Percentiles rank a stretch among this genome's conserved stretches.
Evolutionary conservation across 495 filamentous ascomycete species (phyloP).

Genomic region (Annulohypoxylon stygium): DNA sequence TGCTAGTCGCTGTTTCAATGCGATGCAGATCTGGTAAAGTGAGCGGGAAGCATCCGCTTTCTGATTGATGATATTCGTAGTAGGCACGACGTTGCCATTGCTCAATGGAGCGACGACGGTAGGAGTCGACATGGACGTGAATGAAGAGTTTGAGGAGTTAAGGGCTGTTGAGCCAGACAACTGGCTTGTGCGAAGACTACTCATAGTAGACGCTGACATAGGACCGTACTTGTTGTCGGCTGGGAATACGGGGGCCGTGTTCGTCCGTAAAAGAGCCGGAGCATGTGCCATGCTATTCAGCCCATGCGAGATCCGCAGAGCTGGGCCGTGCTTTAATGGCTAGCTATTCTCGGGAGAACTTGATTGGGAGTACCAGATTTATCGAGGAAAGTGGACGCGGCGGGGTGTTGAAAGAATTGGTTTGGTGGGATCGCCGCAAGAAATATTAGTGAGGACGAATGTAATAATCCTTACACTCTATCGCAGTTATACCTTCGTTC

Average conservation of each 20-base stretch:
- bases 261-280: constrained; percentile 63
- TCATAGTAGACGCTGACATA: constrained; percentile 58
- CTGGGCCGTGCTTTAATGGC: constrained; percentile 23
- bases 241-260: constrained; percentile 63
- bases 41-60: constrained; percentile 88
- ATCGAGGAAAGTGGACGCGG: constrained; percentile 18
- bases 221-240: constrained; percentile 55
- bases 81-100: constrained; percentile 74
- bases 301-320: constrained; percentile 50
- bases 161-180: constrained; percentile 66
- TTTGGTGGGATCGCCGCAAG: constrained; percentile 36
- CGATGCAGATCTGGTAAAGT: constrained; percentile 93
- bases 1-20: constrained; percentile 80
- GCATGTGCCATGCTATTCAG: constrained; percentile 64
- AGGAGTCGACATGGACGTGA: constrained; percentile 62
- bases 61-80: constrained; percentile 94
- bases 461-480: constrained; percentile 25
- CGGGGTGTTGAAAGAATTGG: constrained; percentile 21
- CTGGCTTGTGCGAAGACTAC: constrained; percentile 65
- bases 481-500: constrained; percentile 27
- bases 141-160: constrained; percentile 60
- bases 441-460: constrained; percentile 19
- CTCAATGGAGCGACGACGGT: constrained; percentile 56
- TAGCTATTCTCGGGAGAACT: constrained; percentile 19
- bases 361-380: constrained; percentile 12